phyloP scores from a whole-genome alignment of 352 stramenopile genomes.

The Vaucheria bursata region DNA sequence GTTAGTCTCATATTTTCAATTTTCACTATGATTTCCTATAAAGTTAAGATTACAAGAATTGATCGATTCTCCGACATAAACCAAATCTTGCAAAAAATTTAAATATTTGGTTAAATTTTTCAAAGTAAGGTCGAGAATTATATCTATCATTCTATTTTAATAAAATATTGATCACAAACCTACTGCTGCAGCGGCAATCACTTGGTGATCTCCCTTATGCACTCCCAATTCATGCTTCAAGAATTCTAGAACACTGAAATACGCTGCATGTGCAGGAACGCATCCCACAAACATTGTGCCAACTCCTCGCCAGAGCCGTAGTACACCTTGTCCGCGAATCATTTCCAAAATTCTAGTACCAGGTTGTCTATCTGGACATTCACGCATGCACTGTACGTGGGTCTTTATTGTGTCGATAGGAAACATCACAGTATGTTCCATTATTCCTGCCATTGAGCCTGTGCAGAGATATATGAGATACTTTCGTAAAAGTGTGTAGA shows the following conservation, averaged over 20 bases:
- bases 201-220: slow-evolving; percentile 39
- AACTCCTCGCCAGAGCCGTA: slow-evolving; percentile 87
- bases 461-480: slow-evolving; percentile 69
- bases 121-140: too few species aligned
- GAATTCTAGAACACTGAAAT: slow-evolving; percentile 83
- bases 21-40: too few species aligned
- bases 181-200: slow-evolving; percentile 58
- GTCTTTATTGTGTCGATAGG: slow-evolving; percentile 88
- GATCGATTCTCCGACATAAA: too few species aligned
- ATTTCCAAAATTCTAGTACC: slow-evolving; percentile 30
- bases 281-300: slow-evolving; percentile 94
- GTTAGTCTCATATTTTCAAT: too few species aligned
- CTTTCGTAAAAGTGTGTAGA: background rate
- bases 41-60: too few species aligned
- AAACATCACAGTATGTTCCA: slow-evolving; percentile 95
- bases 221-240: slow-evolving; percentile 57
- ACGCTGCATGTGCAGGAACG: slow-evolving; percentile 73
- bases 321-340: slow-evolving; percentile 37
- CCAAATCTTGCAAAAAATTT: too few species aligned
- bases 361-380: slow-evolving; percentile 38
- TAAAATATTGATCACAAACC: too few species aligned
- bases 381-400: slow-evolving; percentile 78
- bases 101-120: too few species aligned
- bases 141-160: too few species aligned
- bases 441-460: slow-evolving; percentile 86